Evolutionary conservation across 2,329 filamentous ascomycete genomes (phyloP).

Genomic region (Fusarium guadeloupense): DNA sequence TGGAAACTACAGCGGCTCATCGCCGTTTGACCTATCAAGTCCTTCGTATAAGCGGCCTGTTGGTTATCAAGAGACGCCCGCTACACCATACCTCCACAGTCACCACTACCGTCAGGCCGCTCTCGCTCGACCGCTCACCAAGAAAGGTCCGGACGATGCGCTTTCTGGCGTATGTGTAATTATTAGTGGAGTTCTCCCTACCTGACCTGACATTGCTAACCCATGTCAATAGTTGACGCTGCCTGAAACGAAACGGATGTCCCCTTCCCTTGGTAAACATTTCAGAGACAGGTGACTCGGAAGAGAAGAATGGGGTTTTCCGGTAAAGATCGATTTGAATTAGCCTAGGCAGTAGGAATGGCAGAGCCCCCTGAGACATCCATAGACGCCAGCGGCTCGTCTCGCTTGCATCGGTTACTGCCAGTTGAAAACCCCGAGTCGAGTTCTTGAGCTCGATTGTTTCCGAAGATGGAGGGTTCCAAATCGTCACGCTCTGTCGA

Average conservation of each 20-base stretch:
- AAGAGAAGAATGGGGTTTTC: conserved; percentile 1
- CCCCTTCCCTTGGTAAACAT: conserved; percentile 22
- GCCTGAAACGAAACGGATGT: conserved; percentile 37
- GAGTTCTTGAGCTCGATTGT: neutral
- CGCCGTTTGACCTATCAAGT: conserved; percentile 7
- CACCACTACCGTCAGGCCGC: conserved; percentile 25
- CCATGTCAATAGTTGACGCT: conserved; percentile 31
- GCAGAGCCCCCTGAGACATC: conserved; percentile 35
- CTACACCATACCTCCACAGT: conserved; percentile 23
- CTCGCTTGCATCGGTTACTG: conserved; percentile 18
- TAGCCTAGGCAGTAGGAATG: conserved; percentile 1
- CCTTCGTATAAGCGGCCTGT: conserved; percentile 4
- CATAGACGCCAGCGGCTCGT: conserved; percentile 21
- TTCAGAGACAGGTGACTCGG: conserved; percentile 15
- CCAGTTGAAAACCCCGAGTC: neutral
- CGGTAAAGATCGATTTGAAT: conserved; percentile 14
- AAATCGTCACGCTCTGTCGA: neutral
- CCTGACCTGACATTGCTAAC: conserved; percentile 16
- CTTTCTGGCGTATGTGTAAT: conserved; percentile 4
- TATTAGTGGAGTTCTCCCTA: conserved; percentile 8
- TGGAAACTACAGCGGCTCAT: conserved; percentile 18
- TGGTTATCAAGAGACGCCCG: conserved; percentile 6
- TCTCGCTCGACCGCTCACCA: conserved; percentile 21
- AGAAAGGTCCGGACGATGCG: conserved; percentile 2
- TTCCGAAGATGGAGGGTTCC: neutral